Percentiles rank a stretch among this genome's conserved stretches.
Conservation (phyloP, 768 basidiomycete genomes). For the Tubosaeta sp. region DNA sequence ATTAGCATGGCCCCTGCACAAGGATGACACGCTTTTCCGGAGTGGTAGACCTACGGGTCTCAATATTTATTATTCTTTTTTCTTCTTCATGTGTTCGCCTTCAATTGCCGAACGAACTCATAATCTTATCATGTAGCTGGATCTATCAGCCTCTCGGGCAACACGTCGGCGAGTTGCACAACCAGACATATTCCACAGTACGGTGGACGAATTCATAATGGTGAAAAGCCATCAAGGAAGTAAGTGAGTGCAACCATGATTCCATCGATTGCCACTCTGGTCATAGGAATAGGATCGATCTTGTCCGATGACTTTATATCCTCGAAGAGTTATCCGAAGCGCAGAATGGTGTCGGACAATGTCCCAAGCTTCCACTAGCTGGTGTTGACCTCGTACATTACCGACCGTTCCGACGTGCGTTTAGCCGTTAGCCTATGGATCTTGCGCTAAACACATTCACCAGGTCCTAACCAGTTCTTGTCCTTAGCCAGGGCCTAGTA, state of each 20-base stretch:
- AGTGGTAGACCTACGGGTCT: slow-evolving; percentile 64
- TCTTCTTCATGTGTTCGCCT: background rate
- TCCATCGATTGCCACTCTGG: background rate
- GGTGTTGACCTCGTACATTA: too few species aligned
- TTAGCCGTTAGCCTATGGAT: background rate
- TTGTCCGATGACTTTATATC: background rate
- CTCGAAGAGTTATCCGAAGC: too few species aligned
- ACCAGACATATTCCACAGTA: too few species aligned
- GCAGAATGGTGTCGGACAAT: too few species aligned
- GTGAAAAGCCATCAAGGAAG: background rate
- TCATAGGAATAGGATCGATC: background rate
- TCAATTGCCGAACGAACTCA: too few species aligned
- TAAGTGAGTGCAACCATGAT: background rate
- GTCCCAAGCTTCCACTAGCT: too few species aligned
- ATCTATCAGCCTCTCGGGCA: too few species aligned
- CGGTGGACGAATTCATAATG: background rate
- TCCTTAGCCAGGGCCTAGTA: background rate
- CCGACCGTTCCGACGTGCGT: background rate
- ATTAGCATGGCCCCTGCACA: slow-evolving; percentile 99
- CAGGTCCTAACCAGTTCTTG: background rate
- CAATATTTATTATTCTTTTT: slow-evolving; percentile 34
- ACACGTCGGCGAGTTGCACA: too few species aligned
- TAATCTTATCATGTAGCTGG: too few species aligned
- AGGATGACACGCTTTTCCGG: slow-evolving; percentile 99
- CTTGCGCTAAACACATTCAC: background rate